Percentiles rank a stretch among this genome's conserved stretches.
Conservation (phyloP, 2,329 filamentous ascomycete genomes). For the Colletotrichum sp. region DNA sequence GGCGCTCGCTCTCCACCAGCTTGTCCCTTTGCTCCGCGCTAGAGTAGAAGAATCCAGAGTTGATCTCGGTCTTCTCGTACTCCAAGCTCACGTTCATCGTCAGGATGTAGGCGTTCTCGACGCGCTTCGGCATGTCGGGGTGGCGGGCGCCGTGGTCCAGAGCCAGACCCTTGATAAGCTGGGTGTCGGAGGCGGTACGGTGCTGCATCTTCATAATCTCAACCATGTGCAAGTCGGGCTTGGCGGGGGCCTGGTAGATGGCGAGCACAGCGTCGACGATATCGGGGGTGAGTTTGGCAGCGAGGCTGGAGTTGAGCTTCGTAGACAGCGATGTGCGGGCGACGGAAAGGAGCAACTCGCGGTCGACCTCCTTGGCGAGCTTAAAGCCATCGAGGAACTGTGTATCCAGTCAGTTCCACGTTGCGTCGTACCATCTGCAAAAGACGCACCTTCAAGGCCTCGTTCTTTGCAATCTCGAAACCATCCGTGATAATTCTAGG, state of each 20-base stretch:
- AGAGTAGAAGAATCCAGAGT: constrained; percentile 98
- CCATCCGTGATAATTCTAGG: constrained; percentile 96
- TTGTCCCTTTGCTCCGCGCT: constrained; percentile 97
- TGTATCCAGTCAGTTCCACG: not conserved
- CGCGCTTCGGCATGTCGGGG: constrained; percentile 96
- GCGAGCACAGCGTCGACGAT: constrained; percentile 96
- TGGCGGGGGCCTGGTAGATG: constrained; percentile 87
- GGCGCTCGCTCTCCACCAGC: constrained; percentile 94
- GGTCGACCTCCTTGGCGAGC: constrained; percentile 84
- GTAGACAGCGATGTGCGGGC: constrained; percentile 94
- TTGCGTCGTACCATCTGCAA: not conserved
- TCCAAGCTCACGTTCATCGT: constrained; percentile 96
- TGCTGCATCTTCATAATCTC: constrained; percentile 99
- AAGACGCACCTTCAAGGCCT: constrained; percentile 77
- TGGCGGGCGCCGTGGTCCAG: constrained; percentile 95
- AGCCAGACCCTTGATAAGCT: constrained; percentile 90
- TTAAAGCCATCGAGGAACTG: constrained; percentile 96
- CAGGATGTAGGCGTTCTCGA: constrained; percentile 94
- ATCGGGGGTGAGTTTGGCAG: constrained; percentile 88
- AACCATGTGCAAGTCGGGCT: constrained; percentile 98
- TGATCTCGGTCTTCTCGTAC: constrained; percentile 99
- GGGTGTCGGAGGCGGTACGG: constrained; percentile 92
- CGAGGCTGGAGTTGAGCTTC: constrained; percentile 89
- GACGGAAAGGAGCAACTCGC: constrained; percentile 91
- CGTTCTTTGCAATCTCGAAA: constrained; percentile 94